Evolutionary conservation across 306 rosid genomes (phyloP).

Genomic region (Vigna radiata): DNA sequence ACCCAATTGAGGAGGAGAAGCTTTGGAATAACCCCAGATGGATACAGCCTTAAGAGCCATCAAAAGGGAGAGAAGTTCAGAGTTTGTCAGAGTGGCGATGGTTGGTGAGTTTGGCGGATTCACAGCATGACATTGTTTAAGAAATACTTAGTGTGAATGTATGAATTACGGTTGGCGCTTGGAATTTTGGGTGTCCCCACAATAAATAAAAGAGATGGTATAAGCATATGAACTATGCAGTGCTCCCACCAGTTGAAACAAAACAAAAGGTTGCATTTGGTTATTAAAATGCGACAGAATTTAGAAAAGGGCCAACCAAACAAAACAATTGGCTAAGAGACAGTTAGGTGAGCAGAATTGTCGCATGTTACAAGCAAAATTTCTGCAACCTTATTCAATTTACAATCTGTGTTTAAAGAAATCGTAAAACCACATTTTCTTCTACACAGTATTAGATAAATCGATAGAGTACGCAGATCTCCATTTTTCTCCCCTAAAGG

Average conservation of each 20-base stretch:
- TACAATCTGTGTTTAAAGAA: neutral
- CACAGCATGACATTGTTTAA: slow-evolving; percentile 56
- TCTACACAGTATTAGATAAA: no score
- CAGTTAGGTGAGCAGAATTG: slow-evolving; percentile 68
- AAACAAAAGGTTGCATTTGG: neutral
- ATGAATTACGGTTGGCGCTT: slow-evolving; percentile 38
- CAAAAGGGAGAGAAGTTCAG: slow-evolving; percentile 36
- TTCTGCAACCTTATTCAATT: neutral
- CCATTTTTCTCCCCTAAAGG: no score
- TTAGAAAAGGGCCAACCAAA: neutral
- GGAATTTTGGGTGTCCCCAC: slow-evolving; percentile 52
- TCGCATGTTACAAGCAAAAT: slow-evolving; percentile 44
- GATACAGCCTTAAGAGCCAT: slow-evolving; percentile 69
- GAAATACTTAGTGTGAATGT: slow-evolving; percentile 28
- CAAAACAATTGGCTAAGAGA: neutral
- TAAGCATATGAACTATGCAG: neutral
- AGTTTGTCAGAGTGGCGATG: slow-evolving; percentile 41
- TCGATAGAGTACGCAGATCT: no score
- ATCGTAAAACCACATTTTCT: neutral
- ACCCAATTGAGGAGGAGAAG: slow-evolving; percentile 44
- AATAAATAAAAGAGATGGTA: neutral
- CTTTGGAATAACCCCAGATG: slow-evolving; percentile 50
- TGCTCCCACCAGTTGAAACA: neutral
- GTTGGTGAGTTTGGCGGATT: slow-evolving; percentile 58
- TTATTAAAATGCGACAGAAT: neutral